A percentile compares a stretch with the other conserved stretches of the same genome.
phyloP scores from a whole-genome alignment of 768 basidiomycete genomes.

The Suillus occidentalis region DNA sequence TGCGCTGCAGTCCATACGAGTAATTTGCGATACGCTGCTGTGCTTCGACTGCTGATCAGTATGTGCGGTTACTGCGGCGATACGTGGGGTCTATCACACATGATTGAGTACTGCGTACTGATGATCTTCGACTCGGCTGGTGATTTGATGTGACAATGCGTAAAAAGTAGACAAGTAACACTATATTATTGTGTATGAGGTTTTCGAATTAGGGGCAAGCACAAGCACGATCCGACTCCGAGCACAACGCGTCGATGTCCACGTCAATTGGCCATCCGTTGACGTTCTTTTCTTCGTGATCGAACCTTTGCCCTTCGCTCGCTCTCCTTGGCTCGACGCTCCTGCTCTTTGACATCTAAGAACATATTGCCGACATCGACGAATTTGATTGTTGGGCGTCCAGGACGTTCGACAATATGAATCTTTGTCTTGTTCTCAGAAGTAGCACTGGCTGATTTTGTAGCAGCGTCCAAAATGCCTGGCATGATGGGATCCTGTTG shows the following conservation, averaged over 20 bases:
- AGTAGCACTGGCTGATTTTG: constrained; percentile 38
- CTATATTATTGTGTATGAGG: not conserved
- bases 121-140: not conserved
- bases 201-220: not conserved
- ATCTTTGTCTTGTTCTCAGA: constrained; percentile 39
- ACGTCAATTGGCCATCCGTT: not conserved
- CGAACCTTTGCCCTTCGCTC: constrained; percentile 44
- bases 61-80: not conserved
- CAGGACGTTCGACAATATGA: constrained; percentile 37
- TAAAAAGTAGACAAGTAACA: too few species aligned
- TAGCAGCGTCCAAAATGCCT: constrained; percentile 49
- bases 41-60: not conserved
- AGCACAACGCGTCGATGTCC: not conserved
- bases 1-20: not conserved
- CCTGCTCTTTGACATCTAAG: constrained; percentile 54
- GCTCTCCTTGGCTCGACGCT: constrained; percentile 49
- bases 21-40: not conserved
- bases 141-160: too few species aligned
- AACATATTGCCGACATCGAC: constrained; percentile 76
- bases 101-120: not conserved
- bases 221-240: not conserved
- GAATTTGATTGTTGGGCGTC: constrained; percentile 62
- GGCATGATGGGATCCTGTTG: constrained; percentile 64
- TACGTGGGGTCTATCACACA: not conserved
- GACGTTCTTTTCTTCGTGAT: constrained; percentile 26